Evolutionary conservation across 2,329 filamentous ascomycete genomes (phyloP).

Genomic region (Myriosclerotinia duriaeana): DNA sequence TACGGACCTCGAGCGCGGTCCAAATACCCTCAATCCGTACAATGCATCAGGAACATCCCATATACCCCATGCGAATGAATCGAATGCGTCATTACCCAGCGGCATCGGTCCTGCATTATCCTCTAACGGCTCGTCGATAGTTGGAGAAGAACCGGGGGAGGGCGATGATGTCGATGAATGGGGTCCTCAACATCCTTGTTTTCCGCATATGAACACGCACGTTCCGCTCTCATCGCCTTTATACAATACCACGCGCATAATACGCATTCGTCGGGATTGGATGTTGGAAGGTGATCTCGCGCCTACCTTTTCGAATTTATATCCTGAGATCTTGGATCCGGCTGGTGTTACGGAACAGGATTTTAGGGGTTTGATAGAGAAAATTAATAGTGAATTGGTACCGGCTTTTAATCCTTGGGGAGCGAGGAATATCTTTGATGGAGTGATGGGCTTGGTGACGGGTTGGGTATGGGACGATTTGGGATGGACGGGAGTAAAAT

Average conservation of each 20-base stretch:
- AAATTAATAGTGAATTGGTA: constrained; percentile 74
- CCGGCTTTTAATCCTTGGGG: constrained; percentile 79
- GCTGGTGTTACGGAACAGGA: constrained; percentile 78
- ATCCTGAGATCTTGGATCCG: constrained; percentile 92
- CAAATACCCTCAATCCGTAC: constrained; percentile 32
- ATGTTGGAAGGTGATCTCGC: constrained; percentile 85
- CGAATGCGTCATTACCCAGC: constrained; percentile 33
- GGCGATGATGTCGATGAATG: constrained; percentile 68
- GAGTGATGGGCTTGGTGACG: constrained; percentile 74
- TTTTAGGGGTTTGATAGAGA: constrained; percentile 78
- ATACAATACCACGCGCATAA: constrained; percentile 78
- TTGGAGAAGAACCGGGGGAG: constrained; percentile 44
- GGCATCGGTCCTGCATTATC: constrained; percentile 39
- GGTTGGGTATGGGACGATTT: constrained; percentile 95
- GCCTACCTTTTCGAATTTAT: constrained; percentile 90
- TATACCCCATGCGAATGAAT: constrained; percentile 27
- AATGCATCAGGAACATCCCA: constrained; percentile 31
- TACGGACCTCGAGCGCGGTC: constrained; percentile 39
- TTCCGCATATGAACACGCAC: constrained; percentile 88
- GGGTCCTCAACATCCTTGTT: constrained; percentile 93
- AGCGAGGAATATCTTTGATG: constrained; percentile 75
- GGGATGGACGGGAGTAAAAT: constrained; percentile 74
- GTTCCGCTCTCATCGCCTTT: constrained; percentile 75
- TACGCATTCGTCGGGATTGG: constrained; percentile 90
- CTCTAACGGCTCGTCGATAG: constrained; percentile 41